Percentiles rank a stretch among this genome's conserved stretches.
These are phyloP conservation scores for Sphenostylis stenocarpa DNA, from an alignment of 306 rosid genomes.

Conservation along the genomic window DNA sequence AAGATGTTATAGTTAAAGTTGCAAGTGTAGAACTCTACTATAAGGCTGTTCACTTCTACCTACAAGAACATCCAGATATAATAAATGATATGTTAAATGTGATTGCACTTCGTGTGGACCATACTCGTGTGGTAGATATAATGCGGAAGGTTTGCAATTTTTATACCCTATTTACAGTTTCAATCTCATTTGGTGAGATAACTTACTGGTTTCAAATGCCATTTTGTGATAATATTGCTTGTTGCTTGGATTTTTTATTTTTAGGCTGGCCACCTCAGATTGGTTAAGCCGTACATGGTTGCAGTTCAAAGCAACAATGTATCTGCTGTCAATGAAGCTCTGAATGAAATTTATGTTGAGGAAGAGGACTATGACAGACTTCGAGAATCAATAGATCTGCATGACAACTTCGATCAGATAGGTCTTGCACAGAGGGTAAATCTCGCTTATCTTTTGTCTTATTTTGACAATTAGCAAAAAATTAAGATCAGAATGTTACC, in stretches of 20 bases:
- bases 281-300: slow-evolving; percentile 96
- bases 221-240: slow-evolving; percentile 1
- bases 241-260: background rate
- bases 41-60: slow-evolving; percentile 94
- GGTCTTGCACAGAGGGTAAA: slow-evolving; percentile 92
- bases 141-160: slow-evolving; percentile 73
- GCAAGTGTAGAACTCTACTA: slow-evolving; percentile 96
- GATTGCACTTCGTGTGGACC: slow-evolving; percentile 94
- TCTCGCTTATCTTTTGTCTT: slow-evolving; percentile 11
- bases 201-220: slow-evolving; percentile 18
- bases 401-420: slow-evolving; percentile 89
- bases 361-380: slow-evolving; percentile 95
- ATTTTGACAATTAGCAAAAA: slow-evolving; percentile 51
- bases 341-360: slow-evolving; percentile 88
- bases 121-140: slow-evolving; percentile 93
- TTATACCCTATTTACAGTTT: background rate
- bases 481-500: slow-evolving; percentile 26
- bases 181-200: background rate
- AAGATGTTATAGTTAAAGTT: slow-evolving; percentile 89
- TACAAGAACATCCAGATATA: slow-evolving; percentile 95
- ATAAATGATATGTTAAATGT: slow-evolving; percentile 90
- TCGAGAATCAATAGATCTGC: slow-evolving; percentile 92
- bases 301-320: slow-evolving; percentile 98
- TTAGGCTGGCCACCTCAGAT: slow-evolving; percentile 89
- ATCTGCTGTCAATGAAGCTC: slow-evolving; percentile 88